Conservation (phyloP, 2,329 filamentous ascomycete genomes). For the Graphiopsis chlorocephala region DNA sequence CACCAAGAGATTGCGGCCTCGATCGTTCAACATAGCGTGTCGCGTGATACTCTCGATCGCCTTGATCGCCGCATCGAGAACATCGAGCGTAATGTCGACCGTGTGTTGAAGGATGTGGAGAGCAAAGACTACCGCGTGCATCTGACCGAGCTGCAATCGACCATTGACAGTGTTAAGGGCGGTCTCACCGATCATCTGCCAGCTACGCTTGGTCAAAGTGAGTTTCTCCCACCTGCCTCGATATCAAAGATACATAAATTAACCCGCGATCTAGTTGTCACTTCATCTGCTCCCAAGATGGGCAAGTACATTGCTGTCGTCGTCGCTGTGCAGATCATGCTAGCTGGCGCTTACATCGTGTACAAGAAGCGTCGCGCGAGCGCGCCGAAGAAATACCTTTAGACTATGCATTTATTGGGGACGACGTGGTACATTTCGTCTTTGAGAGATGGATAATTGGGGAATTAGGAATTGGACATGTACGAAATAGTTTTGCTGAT, state of each 20-base stretch:
- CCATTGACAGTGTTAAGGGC: constrained; percentile 53
- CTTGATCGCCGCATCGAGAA: constrained; percentile 48
- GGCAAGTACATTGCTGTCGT: constrained; percentile 67
- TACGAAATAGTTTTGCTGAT: not conserved
- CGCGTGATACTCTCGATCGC: constrained; percentile 15
- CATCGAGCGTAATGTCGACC: constrained; percentile 51
- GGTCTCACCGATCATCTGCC: constrained; percentile 53
- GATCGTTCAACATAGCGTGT: constrained; percentile 15
- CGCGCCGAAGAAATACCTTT: constrained; percentile 91
- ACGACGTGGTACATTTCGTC: not conserved
- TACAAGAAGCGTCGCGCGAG: constrained; percentile 77
- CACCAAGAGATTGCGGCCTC: constrained; percentile 29
- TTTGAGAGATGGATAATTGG: not conserved
- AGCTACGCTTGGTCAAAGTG: constrained; percentile 49
- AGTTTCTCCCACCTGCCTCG: constrained; percentile 28
- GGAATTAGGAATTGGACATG: not conserved
- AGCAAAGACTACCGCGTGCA: constrained; percentile 56
- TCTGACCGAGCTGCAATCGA: constrained; percentile 53
- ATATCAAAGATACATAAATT: not conserved
- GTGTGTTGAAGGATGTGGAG: constrained; percentile 54
- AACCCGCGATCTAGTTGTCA: constrained; percentile 43
- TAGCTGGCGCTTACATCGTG: constrained; percentile 66
- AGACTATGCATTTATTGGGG: not conserved
- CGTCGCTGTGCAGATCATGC: constrained; percentile 69
- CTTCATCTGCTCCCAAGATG: constrained; percentile 55